phyloP scores from a whole-genome alignment of 176 grass and related monocot species.

The Melocanna baccifera region DNA sequence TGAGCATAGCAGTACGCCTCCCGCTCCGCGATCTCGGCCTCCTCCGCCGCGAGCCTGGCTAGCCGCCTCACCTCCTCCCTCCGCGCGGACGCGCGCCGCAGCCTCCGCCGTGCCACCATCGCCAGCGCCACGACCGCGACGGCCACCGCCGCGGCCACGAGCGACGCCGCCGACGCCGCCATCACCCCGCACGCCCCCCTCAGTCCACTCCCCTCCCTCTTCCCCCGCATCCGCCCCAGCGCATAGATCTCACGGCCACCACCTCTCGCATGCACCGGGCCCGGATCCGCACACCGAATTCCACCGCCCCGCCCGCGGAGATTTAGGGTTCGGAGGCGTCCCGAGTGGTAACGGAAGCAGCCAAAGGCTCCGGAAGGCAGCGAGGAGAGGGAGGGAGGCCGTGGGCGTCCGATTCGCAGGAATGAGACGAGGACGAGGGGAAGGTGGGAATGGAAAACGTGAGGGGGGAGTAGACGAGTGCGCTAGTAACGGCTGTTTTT shows the following conservation, averaged over 20 bases:
- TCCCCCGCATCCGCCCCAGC: background rate
- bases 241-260: constrained; percentile 37
- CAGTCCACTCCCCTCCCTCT: background rate
- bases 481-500: constrained; percentile 30
- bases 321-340: constrained; percentile 9
- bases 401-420: constrained; percentile 13
- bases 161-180: constrained; percentile 28
- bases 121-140: constrained; percentile 40
- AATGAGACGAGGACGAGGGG: background rate
- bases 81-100: constrained; percentile 45
- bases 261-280: background rate
- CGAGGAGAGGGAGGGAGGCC: background rate
- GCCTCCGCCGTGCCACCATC: constrained; percentile 16
- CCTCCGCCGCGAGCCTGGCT: constrained; percentile 49
- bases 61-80: constrained; percentile 56
- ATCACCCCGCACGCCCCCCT: background rate
- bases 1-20: constrained; percentile 31
- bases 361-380: constrained; percentile 16
- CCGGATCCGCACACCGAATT: background rate
- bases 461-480: constrained; percentile 1
- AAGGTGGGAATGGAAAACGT: constrained; percentile 2
- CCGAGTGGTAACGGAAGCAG: constrained; percentile 38
- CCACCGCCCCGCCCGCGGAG: background rate
- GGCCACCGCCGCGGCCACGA: constrained; percentile 8
- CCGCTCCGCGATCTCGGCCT: constrained; percentile 46